phyloP scores from a whole-genome alignment of 257 asterid genomes.

The Prunella vulgaris region DNA sequence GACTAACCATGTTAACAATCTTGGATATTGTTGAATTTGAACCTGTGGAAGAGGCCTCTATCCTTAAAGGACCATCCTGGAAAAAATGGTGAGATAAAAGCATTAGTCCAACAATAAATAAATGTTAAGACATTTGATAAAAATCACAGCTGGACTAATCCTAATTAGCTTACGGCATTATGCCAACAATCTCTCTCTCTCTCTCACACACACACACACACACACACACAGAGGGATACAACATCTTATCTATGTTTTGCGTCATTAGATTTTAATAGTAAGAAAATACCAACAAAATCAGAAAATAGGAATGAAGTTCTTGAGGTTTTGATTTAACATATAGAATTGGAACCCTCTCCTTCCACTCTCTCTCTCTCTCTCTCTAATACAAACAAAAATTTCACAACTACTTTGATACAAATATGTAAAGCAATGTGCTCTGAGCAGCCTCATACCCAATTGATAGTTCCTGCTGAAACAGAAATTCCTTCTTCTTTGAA shows the following conservation, averaged over 20 bases:
- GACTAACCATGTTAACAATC: conserved; percentile 79
- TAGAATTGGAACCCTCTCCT: neutral
- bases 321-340: neutral
- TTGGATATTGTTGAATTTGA: conserved; percentile 91
- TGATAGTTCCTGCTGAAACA: conserved; percentile 93
- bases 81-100: conserved; percentile 21
- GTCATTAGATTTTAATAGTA: neutral
- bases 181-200: conserved; percentile 10
- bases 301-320: conserved; percentile 6
- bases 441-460: conserved; percentile 69
- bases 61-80: conserved; percentile 95
- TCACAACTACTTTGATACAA: neutral
- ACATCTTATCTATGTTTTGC: neutral
- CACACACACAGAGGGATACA: neutral
- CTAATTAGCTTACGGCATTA: neutral
- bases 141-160: neutral
- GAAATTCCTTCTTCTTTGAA: conserved; percentile 76
- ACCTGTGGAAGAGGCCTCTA: conserved; percentile 86
- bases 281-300: conserved; percentile 4
- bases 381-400: neutral
- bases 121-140: conserved; percentile 5
- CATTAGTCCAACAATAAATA: conserved; percentile 22
- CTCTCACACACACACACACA: too few relatives aligned
- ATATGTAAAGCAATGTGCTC: neutral
- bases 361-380: neutral